phyloP scores from a whole-genome alignment of 352 stramenopile genomes.

The Phytophthora crassamura region DNA sequence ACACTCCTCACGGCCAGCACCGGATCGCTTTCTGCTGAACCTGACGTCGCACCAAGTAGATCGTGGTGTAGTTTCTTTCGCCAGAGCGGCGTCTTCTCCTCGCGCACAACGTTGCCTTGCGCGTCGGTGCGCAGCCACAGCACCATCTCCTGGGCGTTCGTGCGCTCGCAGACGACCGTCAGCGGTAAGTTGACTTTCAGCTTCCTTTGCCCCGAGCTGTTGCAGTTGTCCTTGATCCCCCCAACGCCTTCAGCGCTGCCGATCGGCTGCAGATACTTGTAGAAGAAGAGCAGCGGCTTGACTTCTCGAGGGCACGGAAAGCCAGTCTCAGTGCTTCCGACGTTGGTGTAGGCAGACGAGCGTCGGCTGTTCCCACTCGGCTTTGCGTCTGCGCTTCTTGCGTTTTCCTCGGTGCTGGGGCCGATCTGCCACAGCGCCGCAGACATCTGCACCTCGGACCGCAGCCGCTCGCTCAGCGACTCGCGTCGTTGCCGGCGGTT shows the following conservation, averaged over 20 bases:
- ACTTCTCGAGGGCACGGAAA: constrained; percentile 41
- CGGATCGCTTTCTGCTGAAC: constrained; percentile 26
- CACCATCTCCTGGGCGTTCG: constrained; percentile 55
- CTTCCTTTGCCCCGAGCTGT: constrained; percentile 27
- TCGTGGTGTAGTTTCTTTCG: constrained; percentile 64
- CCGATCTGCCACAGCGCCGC: constrained; percentile 23
- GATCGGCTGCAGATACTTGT: constrained; percentile 86
- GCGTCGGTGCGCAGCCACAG: constrained; percentile 67
- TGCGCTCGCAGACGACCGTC: constrained; percentile 70
- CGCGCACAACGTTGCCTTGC: constrained; percentile 48
- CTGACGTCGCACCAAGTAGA: constrained; percentile 24
- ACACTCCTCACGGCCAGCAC: constrained; percentile 72
- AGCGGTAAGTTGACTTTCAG: constrained; percentile 66
- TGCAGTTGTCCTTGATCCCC: constrained; percentile 7
- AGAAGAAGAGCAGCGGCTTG: constrained; percentile 76
- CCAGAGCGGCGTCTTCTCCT: constrained; percentile 62
- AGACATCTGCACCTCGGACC: constrained; percentile 53
- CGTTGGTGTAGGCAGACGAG: background rate
- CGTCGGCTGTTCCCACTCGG: background rate
- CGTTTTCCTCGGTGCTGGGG: constrained; percentile 3
- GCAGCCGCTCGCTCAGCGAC: constrained; percentile 59
- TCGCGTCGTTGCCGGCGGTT: constrained; percentile 28
- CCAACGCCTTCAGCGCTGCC: background rate
- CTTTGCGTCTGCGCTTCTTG: constrained; percentile 6
- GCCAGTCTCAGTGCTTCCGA: constrained; percentile 1